These are phyloP conservation scores for Hymenoscyphus occultus DNA, from an alignment of 2,329 filamentous ascomycete species.

Conservation along the genomic window DNA sequence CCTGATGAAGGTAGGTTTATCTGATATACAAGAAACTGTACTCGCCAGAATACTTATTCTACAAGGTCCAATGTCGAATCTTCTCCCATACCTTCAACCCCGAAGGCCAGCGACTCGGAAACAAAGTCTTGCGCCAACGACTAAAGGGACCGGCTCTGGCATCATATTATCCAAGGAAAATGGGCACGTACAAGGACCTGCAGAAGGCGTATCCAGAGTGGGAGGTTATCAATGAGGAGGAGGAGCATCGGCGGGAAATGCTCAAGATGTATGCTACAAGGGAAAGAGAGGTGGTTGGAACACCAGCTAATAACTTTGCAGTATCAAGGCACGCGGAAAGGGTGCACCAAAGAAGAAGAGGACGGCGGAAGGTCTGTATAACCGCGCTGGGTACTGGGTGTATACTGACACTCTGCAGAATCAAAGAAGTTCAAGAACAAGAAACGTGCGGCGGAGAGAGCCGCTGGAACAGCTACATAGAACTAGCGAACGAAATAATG, in stretches of 20 bases:
- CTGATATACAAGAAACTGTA: not conserved
- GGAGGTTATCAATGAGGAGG: slow-evolving; percentile 61
- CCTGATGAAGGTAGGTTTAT: slow-evolving; percentile 68
- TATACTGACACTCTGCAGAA: slow-evolving; percentile 34
- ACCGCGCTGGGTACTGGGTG: not conserved
- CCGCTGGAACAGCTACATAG: slow-evolving; percentile 28
- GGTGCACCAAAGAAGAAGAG: slow-evolving; percentile 87
- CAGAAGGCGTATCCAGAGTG: slow-evolving; percentile 52
- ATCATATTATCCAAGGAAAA: slow-evolving; percentile 81
- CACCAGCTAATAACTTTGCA: slow-evolving; percentile 40
- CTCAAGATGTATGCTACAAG: slow-evolving; percentile 55
- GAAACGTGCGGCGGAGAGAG: slow-evolving; percentile 36
- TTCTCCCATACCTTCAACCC: slow-evolving; percentile 94
- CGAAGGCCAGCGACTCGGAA: slow-evolving; percentile 74
- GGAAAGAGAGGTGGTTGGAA: not conserved
- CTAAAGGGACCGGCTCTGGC: slow-evolving; percentile 78
- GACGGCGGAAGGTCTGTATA: slow-evolving; percentile 43
- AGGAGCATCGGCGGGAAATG: slow-evolving; percentile 76
- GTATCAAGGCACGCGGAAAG: slow-evolving; percentile 78
- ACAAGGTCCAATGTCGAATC: slow-evolving; percentile 81
- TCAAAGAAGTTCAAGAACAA: slow-evolving; percentile 47
- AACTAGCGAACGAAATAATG: slow-evolving; percentile 21
- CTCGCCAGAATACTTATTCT: slow-evolving; percentile 9
- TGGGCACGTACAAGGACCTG: slow-evolving; percentile 63
- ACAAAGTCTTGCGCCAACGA: slow-evolving; percentile 87